These are phyloP conservation scores for Veloboletus limbatus DNA, from an alignment of 1,284 basidiomycete genomes.

Conservation along the genomic window DNA sequence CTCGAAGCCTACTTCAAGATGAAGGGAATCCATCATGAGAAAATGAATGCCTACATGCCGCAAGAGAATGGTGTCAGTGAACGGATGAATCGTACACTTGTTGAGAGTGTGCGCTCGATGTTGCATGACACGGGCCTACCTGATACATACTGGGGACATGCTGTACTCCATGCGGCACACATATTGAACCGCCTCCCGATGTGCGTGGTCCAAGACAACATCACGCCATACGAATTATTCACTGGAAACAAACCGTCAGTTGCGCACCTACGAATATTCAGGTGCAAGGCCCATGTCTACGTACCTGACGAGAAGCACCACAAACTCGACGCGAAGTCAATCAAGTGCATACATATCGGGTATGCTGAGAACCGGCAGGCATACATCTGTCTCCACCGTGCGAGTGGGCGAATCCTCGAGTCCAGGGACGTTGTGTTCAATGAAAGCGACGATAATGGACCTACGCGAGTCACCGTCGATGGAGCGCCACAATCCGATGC, in stretches of 20 bases:
- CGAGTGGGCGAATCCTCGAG: too few relatives aligned
- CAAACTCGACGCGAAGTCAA: too few relatives aligned
- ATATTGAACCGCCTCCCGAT: slow-evolving; percentile 28
- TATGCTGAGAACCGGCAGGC: too few relatives aligned
- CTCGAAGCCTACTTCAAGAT: background rate
- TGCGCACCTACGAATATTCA: too few relatives aligned
- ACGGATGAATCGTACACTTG: slow-evolving; percentile 4
- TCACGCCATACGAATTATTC: background rate
- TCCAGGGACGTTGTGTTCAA: too few relatives aligned
- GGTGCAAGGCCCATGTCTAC: too few relatives aligned
- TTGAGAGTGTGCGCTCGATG: background rate
- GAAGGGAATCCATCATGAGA: slow-evolving; percentile 8
- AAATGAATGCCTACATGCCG: slow-evolving; percentile 10
- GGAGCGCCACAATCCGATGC: too few relatives aligned
- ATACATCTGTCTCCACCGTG: too few relatives aligned
- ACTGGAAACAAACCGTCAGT: slow-evolving; percentile 1
- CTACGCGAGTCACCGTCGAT: too few relatives aligned
- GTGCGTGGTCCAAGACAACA: background rate
- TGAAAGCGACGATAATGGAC: too few relatives aligned
- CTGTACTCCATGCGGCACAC: slow-evolving; percentile 21
- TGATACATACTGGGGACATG: slow-evolving; percentile 10
- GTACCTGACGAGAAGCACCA: too few relatives aligned
- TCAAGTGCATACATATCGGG: too few relatives aligned
- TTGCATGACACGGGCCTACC: background rate
- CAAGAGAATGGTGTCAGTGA: slow-evolving; percentile 7